phyloP scores from a whole-genome alignment of 2,329 filamentous ascomycete genomes.

The Fusarium equiseti region DNA sequence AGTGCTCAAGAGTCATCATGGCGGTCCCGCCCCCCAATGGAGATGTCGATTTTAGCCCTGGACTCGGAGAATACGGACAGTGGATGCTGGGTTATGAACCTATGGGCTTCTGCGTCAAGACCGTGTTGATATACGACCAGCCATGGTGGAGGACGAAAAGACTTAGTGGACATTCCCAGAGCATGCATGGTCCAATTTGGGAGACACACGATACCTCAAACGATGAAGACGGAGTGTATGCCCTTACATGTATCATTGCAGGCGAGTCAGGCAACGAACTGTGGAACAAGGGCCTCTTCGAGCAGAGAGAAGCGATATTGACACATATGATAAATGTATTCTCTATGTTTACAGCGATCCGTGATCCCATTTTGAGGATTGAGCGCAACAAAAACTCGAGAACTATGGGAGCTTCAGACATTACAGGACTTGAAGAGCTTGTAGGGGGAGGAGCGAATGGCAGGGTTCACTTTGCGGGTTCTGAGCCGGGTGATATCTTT shows the following conservation, averaged over 20 bases:
- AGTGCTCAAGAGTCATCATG: neutral
- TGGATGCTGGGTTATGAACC: neutral
- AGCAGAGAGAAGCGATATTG: neutral
- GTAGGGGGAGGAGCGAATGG: neutral
- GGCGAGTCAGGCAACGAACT: neutral
- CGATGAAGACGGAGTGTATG: neutral
- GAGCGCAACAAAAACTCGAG: neutral
- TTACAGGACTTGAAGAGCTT: neutral
- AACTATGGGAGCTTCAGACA: no score
- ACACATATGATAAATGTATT: neutral
- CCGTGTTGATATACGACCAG: neutral
- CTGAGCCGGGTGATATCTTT: neutral
- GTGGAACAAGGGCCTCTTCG: neutral
- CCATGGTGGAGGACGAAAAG: neutral
- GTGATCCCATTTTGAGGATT: neutral
- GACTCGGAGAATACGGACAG: rapidly evolving
- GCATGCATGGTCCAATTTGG: neutral
- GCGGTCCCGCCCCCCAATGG: rapidly evolving
- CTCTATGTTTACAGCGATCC: neutral
- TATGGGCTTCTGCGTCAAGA: neutral
- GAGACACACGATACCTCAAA: neutral
- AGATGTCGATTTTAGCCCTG: neutral
- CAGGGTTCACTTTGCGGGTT: neutral
- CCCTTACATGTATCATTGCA: neutral
- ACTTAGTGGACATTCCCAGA: neutral